Evolutionary conservation across 2,329 filamentous ascomycete genomes (phyloP), one percentile per base, ranked within the genome.

Genomic region (Fusarium sp.): DNA sequence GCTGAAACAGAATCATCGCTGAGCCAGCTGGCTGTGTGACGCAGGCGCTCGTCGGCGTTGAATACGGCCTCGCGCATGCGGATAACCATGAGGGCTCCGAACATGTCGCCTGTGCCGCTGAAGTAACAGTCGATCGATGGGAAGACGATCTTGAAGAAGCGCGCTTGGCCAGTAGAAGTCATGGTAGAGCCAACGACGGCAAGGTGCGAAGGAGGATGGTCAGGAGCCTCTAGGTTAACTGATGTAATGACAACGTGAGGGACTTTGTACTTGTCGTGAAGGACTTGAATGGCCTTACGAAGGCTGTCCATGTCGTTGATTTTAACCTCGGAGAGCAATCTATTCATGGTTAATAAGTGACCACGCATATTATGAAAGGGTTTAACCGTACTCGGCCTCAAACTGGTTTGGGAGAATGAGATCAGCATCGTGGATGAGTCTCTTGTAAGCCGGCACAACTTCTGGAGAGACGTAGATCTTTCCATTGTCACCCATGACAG

Each of bases 401-500:
- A 98, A 99, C 75, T 98, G 95, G 78, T 99, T 99, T 6, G 96
- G 96, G 18, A 98, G 82, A 59, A 99, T 97, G 72, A 99, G 80
- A 80, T 99, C 96, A 4, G 96, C 95, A 74, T 95, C 87, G 37
- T 86, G 86, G 24, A 98, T 84, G 61, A 97, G 84, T 25, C 85
- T 85, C 81, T 94, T 95, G 80, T 98, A 99, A 16, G 92, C 94
- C 0, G 94, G 94, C 18, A 98, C 92, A 6, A 97, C 94, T 70
- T 97, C 94, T 74, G 95, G 91, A 8, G 91, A 92, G 10, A 99
- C 95, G 77, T 99, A 99, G 14, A 99, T 85, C 72, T 88, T 89
- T 52, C 94, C 96, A 76, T 98, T 94, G 78, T 99, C 96, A 30
- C 96, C 96, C 96, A 99, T 99, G 49, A 99, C 96, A 0, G 97